Evolutionary conservation across 805 yeast genomes (phyloP), one percentile per base, ranked within the genome.

Genomic region (Teunomyces panamensis): DNA sequence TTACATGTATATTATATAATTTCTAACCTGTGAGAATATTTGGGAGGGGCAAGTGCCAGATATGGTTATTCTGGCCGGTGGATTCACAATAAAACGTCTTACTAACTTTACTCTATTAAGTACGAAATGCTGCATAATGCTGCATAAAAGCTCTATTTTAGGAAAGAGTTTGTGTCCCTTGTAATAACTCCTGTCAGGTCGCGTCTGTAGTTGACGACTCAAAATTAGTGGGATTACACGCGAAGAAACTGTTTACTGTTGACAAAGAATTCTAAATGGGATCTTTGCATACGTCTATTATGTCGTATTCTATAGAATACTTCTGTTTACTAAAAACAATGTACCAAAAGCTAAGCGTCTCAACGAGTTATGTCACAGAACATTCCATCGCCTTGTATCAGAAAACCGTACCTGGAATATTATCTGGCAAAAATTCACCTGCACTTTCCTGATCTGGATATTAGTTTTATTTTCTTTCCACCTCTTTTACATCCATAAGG

Each of bases 361-460:
- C 39, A 35, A 8, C 11, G 20, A 17, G 26, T 2, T 16, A 35
- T 35, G 39, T 35, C 39, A 5, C 30, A 37, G 29, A 10, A 13
- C 41, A 37, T 37, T 37, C 30, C 30, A 32, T 16, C 14, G 8
- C 20, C 17, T 37, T 24, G 30, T 37, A 11, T 20, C 41, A 37
- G 27, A 26, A 11, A 6, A 4, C 14, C 14, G 41, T 37, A 17
- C 41, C 41, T 37, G 41, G 29, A 37, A 37, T 13, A 37, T 37
- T 35, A 26, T 37, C 14, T 11, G 4, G 13, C 17, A 9, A 11
- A 24, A 37, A 37, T 26, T 37, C 41, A 37, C 29, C 17, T 37
- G 41, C 41, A 20, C 14, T 37, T 37, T 24, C 41, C 41, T 13
- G 17, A 37, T 37, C n/a, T n/a, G 41, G 41, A 17, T 20, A 37